phyloP scores from a whole-genome alignment of 2,329 filamentous ascomycete genomes.

The Rhexocercosporidium sp. region DNA sequence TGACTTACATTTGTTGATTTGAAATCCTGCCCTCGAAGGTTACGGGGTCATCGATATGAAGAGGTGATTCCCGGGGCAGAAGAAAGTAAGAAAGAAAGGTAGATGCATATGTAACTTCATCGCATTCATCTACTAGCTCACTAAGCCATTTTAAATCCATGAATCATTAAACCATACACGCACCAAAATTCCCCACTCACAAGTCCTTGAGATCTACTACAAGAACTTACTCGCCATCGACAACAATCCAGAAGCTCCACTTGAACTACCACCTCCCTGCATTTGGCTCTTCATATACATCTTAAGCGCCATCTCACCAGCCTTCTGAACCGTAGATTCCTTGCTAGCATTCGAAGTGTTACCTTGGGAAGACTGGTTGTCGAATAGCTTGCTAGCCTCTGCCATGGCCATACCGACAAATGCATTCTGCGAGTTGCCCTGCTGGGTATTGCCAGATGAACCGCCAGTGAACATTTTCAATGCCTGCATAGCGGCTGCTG shows the following conservation, averaged over 20 bases:
- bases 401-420: slow-evolving; percentile 88
- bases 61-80: not conserved
- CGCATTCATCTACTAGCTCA: not conserved
- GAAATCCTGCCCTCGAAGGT: too few species aligned
- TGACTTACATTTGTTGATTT: not conserved
- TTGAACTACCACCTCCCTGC: slow-evolving; percentile 56
- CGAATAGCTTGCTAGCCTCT: slow-evolving; percentile 78
- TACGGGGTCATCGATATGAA: too few species aligned
- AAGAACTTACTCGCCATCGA: slow-evolving; percentile 68
- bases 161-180: slow-evolving; percentile 7
- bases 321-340: slow-evolving; percentile 78
- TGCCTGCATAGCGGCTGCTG: slow-evolving; percentile 80
- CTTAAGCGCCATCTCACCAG: slow-evolving; percentile 86
- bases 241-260: slow-evolving; percentile 46
- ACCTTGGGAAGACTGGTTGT: slow-evolving; percentile 60
- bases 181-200: not conserved
- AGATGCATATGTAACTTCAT: not conserved
- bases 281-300: slow-evolving; percentile 78
- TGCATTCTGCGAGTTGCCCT: slow-evolving; percentile 69
- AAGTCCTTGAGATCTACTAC: slow-evolving; percentile 25
- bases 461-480: slow-evolving; percentile 77
- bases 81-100: not conserved
- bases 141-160: slow-evolving; percentile 1
- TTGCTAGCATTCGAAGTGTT: slow-evolving; percentile 69
- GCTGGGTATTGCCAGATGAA: slow-evolving; percentile 48